These are phyloP conservation scores for Penicillium sp. DNA, from an alignment of 2,329 filamentous ascomycete genomes.

Conservation along the genomic window DNA sequence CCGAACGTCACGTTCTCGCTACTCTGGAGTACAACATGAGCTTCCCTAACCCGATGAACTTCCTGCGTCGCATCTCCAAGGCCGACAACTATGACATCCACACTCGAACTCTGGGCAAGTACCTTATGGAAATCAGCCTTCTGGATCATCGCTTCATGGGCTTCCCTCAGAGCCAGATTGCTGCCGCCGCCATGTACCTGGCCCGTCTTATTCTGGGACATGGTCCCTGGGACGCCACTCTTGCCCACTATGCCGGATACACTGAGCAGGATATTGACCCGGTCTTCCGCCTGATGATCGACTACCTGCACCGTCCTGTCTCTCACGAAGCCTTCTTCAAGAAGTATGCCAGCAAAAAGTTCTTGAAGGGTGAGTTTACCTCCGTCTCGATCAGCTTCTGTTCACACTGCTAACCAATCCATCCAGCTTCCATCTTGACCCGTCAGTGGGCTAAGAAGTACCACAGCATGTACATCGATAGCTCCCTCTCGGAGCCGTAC, in stretches of 20 bases:
- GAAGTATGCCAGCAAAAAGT: conserved; percentile 99
- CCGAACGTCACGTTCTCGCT: conserved; percentile 90
- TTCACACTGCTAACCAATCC: conserved; percentile 21
- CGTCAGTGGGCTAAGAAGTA: conserved; percentile 92
- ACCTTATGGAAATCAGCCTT: conserved; percentile 93
- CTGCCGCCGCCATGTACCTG: conserved; percentile 92
- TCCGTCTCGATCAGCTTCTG: background rate
- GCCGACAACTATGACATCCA: conserved; percentile 99
- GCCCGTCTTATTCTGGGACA: conserved; percentile 85
- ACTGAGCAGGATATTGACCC: conserved; percentile 89
- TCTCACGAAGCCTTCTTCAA: conserved; percentile 98
- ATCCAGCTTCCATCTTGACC: conserved; percentile 78
- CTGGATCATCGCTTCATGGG: conserved; percentile 91
- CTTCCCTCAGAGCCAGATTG: conserved; percentile 83
- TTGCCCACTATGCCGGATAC: conserved; percentile 90
- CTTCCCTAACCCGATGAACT: conserved; percentile 99
- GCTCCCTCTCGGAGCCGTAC: conserved; percentile 32
- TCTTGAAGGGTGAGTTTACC: conserved; percentile 84
- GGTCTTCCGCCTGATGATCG: conserved; percentile 89
- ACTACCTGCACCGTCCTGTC: conserved; percentile 88
- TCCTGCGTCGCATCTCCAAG: conserved; percentile 96
- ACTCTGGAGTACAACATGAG: conserved; percentile 95
- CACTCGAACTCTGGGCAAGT: conserved; percentile 94
- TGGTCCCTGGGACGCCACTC: conserved; percentile 85
- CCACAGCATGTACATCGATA: conserved; percentile 39